Evolutionary conservation across 495 filamentous ascomycete genomes (phyloP).

Genomic region (Glutinoglossum americanum): DNA sequence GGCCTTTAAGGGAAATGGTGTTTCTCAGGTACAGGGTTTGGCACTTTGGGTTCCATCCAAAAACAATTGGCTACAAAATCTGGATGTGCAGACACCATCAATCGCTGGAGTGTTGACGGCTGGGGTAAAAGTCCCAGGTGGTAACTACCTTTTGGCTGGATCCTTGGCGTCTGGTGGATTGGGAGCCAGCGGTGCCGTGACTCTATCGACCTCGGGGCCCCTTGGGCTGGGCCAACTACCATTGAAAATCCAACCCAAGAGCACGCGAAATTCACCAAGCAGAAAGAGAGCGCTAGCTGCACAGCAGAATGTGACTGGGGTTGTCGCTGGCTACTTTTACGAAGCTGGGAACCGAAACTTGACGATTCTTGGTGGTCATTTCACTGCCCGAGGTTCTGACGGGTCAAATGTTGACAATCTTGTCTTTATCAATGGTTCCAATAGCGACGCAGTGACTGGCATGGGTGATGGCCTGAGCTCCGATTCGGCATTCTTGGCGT

Average conservation of each 20-base stretch:
- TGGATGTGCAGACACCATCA: slow-evolving; percentile 40
- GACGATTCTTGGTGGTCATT: slow-evolving; percentile 78
- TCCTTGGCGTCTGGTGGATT: slow-evolving; percentile 49
- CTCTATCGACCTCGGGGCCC: slow-evolving; percentile 27
- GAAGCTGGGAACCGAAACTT: slow-evolving; percentile 43
- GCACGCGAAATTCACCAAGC: slow-evolving; percentile 13
- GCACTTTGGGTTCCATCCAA: slow-evolving; percentile 86
- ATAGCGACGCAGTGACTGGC: slow-evolving; percentile 43
- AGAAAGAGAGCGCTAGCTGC: slow-evolving; percentile 33
- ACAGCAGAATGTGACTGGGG: slow-evolving; percentile 32
- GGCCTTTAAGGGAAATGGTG: slow-evolving; percentile 36
- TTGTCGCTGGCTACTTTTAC: slow-evolving; percentile 61
- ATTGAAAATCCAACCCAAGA: slow-evolving; percentile 29
- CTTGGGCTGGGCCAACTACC: slow-evolving; percentile 33
- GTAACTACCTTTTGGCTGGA: slow-evolving; percentile 51
- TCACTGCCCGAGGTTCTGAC: slow-evolving; percentile 45
- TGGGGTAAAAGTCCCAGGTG: slow-evolving; percentile 35
- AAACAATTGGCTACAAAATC: slow-evolving; percentile 71
- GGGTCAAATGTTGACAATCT: slow-evolving; percentile 60
- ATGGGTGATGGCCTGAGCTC: slow-evolving; percentile 39
- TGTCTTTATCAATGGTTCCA: slow-evolving; percentile 44
- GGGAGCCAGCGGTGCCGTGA: slow-evolving; percentile 44
- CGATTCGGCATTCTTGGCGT: slow-evolving; percentile 52
- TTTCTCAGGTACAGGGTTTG: slow-evolving; percentile 47
- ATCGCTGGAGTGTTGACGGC: slow-evolving; percentile 53